phyloP scores from a whole-genome alignment of 2,329 filamentous ascomycete genomes.

The Calonectria multiphialidica region DNA sequence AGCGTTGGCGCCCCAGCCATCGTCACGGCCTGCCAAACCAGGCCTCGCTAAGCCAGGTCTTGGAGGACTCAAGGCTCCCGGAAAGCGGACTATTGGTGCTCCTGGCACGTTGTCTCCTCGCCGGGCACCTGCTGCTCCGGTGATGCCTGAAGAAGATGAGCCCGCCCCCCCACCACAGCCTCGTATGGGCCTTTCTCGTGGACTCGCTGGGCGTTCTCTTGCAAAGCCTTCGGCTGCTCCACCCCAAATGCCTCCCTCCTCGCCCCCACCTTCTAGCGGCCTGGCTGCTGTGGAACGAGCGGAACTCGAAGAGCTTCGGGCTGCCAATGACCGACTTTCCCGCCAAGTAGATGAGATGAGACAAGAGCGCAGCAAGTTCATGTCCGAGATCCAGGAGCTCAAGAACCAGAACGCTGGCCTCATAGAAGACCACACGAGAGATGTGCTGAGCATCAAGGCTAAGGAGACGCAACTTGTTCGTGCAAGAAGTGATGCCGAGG shows the following conservation, averaged over 20 bases:
- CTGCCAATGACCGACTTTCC: slow-evolving; percentile 83
- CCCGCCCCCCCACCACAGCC: slow-evolving; percentile 70
- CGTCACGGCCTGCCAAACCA: slow-evolving; percentile 60
- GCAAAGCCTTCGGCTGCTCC: slow-evolving; percentile 75
- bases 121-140: slow-evolving; percentile 57
- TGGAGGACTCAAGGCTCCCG: slow-evolving; percentile 70
- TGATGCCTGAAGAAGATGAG: slow-evolving; percentile 69
- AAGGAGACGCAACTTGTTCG: slow-evolving; percentile 98
- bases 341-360: slow-evolving; percentile 84
- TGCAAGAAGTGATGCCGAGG: slow-evolving; percentile 89
- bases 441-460: slow-evolving; percentile 96
- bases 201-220: slow-evolving; percentile 87
- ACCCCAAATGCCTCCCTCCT: slow-evolving; percentile 62
- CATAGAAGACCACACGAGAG: slow-evolving; percentile 96
- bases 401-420: slow-evolving; percentile 97
- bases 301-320: slow-evolving; percentile 90
- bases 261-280: slow-evolving; percentile 72
- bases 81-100: slow-evolving; percentile 64
- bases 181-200: slow-evolving; percentile 77
- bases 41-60: slow-evolving; percentile 67
- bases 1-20: slow-evolving; percentile 69
- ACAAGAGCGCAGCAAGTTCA: slow-evolving; percentile 83
- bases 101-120: slow-evolving; percentile 67
- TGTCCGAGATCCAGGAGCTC: slow-evolving; percentile 90
- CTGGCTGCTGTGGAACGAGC: slow-evolving; percentile 85